Evolutionary conservation across 2,329 filamentous ascomycete genomes (phyloP).

Genomic region (Acrocalymma vagum): DNA sequence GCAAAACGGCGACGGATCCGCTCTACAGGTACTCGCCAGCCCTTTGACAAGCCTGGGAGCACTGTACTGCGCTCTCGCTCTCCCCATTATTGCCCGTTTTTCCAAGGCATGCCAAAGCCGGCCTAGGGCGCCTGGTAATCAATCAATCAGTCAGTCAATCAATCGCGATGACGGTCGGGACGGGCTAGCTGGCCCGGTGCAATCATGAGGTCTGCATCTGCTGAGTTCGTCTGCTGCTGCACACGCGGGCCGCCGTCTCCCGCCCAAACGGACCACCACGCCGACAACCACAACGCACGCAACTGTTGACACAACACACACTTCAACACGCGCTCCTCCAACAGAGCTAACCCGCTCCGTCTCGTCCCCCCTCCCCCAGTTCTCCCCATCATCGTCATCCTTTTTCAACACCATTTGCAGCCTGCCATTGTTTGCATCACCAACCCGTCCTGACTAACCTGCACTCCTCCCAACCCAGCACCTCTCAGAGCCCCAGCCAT

Average conservation of each 20-base stretch:
- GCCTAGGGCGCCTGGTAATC: no score
- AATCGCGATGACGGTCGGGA: neutral
- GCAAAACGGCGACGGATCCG: no score
- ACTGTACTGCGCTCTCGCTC: no score
- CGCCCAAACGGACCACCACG: no score
- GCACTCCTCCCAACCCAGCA: conserved; percentile 29
- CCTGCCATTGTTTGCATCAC: conserved; percentile 19
- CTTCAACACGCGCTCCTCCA: no score
- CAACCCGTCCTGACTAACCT: conserved; percentile 31
- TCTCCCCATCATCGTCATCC: conserved; percentile 17
- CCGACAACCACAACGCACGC: neutral
- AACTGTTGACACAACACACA: no score
- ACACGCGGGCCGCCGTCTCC: conserved; percentile 25
- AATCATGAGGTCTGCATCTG: conserved; percentile 24
- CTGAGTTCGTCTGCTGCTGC: conserved; percentile 17
- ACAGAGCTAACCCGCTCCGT: no score
- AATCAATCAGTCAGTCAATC: neutral
- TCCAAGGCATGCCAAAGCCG: no score
- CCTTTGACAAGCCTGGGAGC: no score
- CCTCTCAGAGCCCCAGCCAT: no score
- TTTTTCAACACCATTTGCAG: conserved; percentile 23
- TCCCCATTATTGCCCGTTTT: no score
- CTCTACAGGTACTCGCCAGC: no score
- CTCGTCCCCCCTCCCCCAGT: conserved; percentile 1
- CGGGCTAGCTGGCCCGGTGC: conserved; percentile 12